A percentile compares a stretch with the other conserved stretches of the same genome.
Evolutionary conservation across 805 yeast species (phyloP).

Genomic region (Yamadazyma takamatsuzukensis): DNA sequence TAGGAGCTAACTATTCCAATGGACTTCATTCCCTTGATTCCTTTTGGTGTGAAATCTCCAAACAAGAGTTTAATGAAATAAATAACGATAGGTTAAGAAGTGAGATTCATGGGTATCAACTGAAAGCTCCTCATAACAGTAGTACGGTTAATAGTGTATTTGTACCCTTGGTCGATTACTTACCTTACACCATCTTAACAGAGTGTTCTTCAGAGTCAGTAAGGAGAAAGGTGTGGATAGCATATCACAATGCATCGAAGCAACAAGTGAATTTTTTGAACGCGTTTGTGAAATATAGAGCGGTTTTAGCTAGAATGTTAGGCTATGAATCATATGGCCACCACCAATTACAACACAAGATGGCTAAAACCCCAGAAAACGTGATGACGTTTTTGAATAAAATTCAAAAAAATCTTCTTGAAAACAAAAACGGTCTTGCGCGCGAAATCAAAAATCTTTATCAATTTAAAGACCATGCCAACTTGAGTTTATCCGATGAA

Average conservation of each 20-base stretch:
- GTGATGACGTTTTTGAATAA: constrained; percentile 67
- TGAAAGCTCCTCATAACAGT: constrained; percentile 15
- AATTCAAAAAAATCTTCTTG: constrained; percentile 48
- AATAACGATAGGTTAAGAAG: constrained; percentile 17
- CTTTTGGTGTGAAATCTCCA: constrained; percentile 34
- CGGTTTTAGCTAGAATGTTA: constrained; percentile 66
- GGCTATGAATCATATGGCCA: constrained; percentile 69
- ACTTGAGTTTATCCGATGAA: constrained; percentile 9
- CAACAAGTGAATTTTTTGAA: constrained; percentile 61
- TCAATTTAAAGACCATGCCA: constrained; percentile 19
- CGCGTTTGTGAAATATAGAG: constrained; percentile 60
- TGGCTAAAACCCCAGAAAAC: constrained; percentile 79
- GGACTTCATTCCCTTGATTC: constrained; percentile 36
- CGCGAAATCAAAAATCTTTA: constrained; percentile 55
- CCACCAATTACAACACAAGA: constrained; percentile 82
- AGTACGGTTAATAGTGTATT: constrained; percentile 9
- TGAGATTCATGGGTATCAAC: constrained; percentile 25
- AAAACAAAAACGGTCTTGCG: constrained; percentile 40
- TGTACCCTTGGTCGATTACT: constrained; percentile 49
- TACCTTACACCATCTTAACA: constrained; percentile 64
- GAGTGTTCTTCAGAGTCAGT: constrained; percentile 52
- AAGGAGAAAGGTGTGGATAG: constrained; percentile 70
- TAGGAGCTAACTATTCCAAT: constrained; percentile 74
- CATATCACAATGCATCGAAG: constrained; percentile 60
- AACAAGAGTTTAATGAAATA: constrained; percentile 26